Evolutionary conservation across 345 rosid genomes (phyloP).

Genomic region (Populus simonii): DNA sequence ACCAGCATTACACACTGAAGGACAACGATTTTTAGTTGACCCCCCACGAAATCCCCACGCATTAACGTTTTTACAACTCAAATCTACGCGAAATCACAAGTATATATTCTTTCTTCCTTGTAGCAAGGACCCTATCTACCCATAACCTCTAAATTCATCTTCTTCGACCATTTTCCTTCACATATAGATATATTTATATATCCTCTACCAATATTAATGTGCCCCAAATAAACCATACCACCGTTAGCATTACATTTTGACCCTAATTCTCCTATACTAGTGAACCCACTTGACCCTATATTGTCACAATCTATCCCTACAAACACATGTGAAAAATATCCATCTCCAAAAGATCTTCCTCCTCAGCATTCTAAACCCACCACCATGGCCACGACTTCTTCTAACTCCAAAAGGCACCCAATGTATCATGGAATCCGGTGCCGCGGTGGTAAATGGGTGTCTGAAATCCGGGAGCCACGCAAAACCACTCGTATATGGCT

Average conservation of each 20-base stretch:
- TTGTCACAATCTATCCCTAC: constrained; percentile 17
- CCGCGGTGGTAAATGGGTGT: constrained; percentile 88
- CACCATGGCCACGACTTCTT: constrained; percentile 4
- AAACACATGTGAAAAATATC: constrained; percentile 27
- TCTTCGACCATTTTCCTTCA: neutral
- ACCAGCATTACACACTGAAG: constrained; percentile 5
- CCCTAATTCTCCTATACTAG: constrained; percentile 7
- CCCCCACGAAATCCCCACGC: constrained; percentile 55
- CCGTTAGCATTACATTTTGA: constrained; percentile 20
- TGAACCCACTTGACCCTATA: neutral
- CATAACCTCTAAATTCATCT: neutral
- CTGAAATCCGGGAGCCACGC: constrained; percentile 86
- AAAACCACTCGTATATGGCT: constrained; percentile 91
- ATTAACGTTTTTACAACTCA: constrained; percentile 16
- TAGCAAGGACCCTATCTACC: neutral
- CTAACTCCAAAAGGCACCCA: constrained; percentile 45
- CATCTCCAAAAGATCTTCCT: constrained; percentile 13
- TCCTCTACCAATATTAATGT: neutral
- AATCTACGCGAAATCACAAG: neutral
- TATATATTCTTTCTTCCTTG: neutral
- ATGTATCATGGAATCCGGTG: constrained; percentile 63
- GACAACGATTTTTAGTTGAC: constrained; percentile 10
- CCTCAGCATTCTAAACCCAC: constrained; percentile 7
- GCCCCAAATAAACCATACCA: constrained; percentile 26
- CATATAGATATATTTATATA: neutral